A percentile compares a stretch with the other conserved stretches of the same genome.
phyloP scores from a whole-genome alignment of 805 yeast genomes.

The Phaffomyces opuntiae region DNA sequence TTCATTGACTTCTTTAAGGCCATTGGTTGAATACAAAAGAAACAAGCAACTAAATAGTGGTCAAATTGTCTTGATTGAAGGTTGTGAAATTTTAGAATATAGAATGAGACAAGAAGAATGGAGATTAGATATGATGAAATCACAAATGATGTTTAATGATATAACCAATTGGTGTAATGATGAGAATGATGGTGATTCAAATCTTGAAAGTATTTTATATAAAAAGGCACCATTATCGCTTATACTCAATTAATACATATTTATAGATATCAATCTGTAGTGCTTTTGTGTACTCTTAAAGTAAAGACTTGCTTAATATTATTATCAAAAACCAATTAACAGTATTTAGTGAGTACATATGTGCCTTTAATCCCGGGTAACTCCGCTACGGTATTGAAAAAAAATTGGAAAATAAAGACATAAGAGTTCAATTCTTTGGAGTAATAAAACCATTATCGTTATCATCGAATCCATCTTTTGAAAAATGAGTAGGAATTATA shows the following conservation, averaged over 20 bases:
- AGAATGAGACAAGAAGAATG: constrained; percentile 56
- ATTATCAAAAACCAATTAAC: too few species aligned
- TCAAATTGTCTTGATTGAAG: constrained; percentile 52
- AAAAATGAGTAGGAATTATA: constrained; percentile 4
- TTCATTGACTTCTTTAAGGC: constrained; percentile 49
- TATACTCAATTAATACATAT: not conserved
- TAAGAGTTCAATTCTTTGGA: not conserved
- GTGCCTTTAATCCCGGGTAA: not conserved
- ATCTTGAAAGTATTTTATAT: not conserved
- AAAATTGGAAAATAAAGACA: not conserved
- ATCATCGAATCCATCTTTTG: not conserved
- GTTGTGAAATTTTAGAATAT: constrained; percentile 62
- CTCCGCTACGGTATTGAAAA: not conserved
- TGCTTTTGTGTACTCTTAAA: not conserved
- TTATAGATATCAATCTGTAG: not conserved
- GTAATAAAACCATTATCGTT: too few species aligned
- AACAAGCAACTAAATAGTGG: constrained; percentile 26
- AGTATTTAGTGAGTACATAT: not conserved
- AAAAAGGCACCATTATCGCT: not conserved
- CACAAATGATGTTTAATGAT: constrained; percentile 54
- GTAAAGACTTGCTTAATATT: too few species aligned
- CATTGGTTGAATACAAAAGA: constrained; percentile 61
- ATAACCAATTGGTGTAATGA: constrained; percentile 57
- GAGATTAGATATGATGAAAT: constrained; percentile 46
- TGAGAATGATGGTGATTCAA: constrained; percentile 31